These are phyloP conservation scores for Diphasiastrum complanatum DNA, from an alignment of 83 land plant species.

Conservation along the genomic window DNA sequence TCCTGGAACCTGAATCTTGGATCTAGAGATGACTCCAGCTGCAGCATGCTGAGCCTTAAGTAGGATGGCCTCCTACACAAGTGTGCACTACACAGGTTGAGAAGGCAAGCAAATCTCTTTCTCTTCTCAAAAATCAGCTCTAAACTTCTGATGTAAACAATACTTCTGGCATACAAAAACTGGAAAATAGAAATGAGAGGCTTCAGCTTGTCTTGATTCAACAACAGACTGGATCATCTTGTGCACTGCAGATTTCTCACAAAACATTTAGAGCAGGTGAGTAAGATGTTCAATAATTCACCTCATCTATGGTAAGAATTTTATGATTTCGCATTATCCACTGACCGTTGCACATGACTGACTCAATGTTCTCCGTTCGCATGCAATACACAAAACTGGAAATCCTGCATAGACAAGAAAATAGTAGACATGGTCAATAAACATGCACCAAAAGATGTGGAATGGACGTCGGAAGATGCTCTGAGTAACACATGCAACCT, in stretches of 20 bases:
- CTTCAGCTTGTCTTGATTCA: neutral
- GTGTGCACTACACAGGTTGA: no score
- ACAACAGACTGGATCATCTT: neutral
- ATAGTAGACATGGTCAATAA: no score
- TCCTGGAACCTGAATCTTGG: conserved; percentile 13
- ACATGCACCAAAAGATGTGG: no score
- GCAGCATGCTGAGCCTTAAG: conserved; percentile 10
- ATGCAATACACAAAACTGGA: conserved; percentile 80
- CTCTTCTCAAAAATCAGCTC: no score
- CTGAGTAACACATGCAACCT: no score
- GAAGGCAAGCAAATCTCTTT: no score
- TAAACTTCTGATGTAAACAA: no score
- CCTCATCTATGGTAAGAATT: conserved; percentile 84
- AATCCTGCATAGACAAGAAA: conserved; percentile 47
- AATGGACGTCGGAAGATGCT: no score
- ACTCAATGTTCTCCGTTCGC: conserved; percentile 83
- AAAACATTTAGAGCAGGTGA: neutral
- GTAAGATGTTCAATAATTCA: conserved; percentile 12
- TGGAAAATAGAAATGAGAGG: neutral
- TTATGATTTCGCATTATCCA: conserved; percentile 81
- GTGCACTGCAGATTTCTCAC: neutral
- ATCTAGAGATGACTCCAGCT: conserved; percentile 7
- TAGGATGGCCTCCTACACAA: no score
- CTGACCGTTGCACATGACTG: conserved; percentile 90
- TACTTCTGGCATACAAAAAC: neutral